Evolutionary conservation across 2,329 filamentous ascomycete species (phyloP), one percentile per base, ranked within the genome.

Genomic region (Calonectria montana): DNA sequence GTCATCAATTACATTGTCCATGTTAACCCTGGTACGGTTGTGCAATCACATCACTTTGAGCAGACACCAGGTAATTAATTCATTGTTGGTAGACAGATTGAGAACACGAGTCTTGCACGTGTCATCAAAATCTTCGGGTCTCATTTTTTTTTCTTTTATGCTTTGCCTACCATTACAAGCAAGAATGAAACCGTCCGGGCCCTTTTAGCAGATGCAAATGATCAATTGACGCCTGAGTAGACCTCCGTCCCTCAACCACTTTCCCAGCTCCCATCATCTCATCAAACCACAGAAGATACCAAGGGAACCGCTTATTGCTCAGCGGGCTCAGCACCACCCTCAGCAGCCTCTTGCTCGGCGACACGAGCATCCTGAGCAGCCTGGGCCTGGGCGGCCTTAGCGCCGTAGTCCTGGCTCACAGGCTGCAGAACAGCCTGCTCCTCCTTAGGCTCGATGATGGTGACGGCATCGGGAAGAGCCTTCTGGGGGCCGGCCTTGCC

Each of bases 381-480:
- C 85, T 93, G 91, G 80, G 86, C 84, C 83, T 88, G 86, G 75
- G 89, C 89, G 75, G 90, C 90, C 94, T 99, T 99, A 81, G 96
- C 95, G 83, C 97, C 97, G 89, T 99, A 99, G 90, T 99, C 97
- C 89, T 98, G 95, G 88, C 93, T 96, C 87, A 96, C 93, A 85
- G 97, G 97, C 88, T 98, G 95, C 82, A 98, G 91, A 79, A 98
- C 93, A 82, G 93, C 92, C 86, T 96, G 92, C 92, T 99, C 97
- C 90, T 99, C 97, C 94, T 99, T 99, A 88, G 97, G 97, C 91
- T 99, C 97, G 88, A 98, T 98, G 89, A 99, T 97, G 87, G 96
- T 98, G 87, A 99, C 97, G 86, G 95, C 95, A 87, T 99, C 97
- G 81, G 97, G 97, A 79, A 99, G 94, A 80, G 95, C 93, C 93